Evolutionary conservation across 805 yeast species (phyloP), one percentile per base, ranked within the genome.

Genomic region (Cyberlindnera mycetangii): DNA sequence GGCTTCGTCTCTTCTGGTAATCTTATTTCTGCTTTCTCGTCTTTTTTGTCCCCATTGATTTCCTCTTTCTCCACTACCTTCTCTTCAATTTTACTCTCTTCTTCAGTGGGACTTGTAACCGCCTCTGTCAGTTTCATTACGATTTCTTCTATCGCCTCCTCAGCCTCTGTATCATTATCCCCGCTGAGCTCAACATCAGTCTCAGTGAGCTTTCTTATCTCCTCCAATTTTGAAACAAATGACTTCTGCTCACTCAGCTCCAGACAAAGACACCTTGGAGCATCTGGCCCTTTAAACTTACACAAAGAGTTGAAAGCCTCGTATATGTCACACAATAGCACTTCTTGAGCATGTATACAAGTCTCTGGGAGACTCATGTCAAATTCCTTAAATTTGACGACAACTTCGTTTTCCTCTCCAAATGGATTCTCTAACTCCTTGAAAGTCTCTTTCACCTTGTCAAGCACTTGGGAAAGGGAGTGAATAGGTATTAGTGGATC

Each of bases 351-450:
- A 38, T 50, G 41, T 5, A 42, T 34, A 30, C 52, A 55, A 1
- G 58, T 47, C 17, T 57, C 60, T 2, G 37, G 30, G 6, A 59
- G 25, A 2, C 44, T 35, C 1, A 53, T 14, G 7, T 50, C 51
- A 32, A 57, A 52, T 25, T 56, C 58, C 24, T 42, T 50, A 27
- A 59, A 57, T 6, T n/a, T 39, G 11, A 57, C 19, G 0, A 45
- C 20, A 17, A 57, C 31, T 18, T 56, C 61, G 31, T 51, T 54
- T 12, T 39, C 46, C 3, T 50, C 53, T 12, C 41, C 27, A 33
- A 57, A 57, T n/a, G 59, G 53, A 16, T 50, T 50, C 2, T 37
- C 57, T 19, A 48, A 32, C 7, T 40, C 43, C n/a, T 42, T 32
- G 32, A 53, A 54, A 1, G 51, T 49, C 12, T 36, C 35, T 36